These are phyloP conservation scores for Botrytis byssoidea DNA, from an alignment of 2,329 filamentous ascomycete species.

Conservation along the genomic window DNA sequence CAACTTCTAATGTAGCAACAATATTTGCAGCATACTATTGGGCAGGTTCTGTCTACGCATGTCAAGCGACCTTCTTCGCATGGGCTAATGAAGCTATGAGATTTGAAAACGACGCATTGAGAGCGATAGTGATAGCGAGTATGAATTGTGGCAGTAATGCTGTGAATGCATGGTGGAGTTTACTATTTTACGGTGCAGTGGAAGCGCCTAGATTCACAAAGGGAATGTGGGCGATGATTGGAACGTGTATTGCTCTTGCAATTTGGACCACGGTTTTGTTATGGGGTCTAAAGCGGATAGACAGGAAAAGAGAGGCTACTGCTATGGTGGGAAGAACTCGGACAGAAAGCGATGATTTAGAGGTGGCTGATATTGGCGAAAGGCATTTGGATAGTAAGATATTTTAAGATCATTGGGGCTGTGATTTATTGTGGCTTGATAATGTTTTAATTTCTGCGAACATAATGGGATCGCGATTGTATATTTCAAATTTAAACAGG, in stretches of 20 bases:
- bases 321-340: background rate
- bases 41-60: constrained; percentile 68
- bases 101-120: constrained; percentile 59
- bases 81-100: constrained; percentile 70
- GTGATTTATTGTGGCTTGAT: background rate
- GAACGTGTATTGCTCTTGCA: constrained; percentile 55
- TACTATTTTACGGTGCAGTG: constrained; percentile 67
- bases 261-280: constrained; percentile 58
- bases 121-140: constrained; percentile 65
- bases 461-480: background rate
- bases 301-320: constrained; percentile 33
- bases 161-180: constrained; percentile 71
- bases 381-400: background rate
- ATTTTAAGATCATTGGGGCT: background rate
- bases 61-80: constrained; percentile 72
- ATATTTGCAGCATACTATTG: constrained; percentile 70
- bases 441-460: background rate
- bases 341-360: background rate
- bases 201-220: constrained; percentile 56
- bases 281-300: constrained; percentile 45
- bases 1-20: constrained; percentile 41
- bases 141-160: constrained; percentile 71
- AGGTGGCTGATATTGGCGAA: background rate
- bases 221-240: constrained; percentile 76
- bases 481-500: background rate